A percentile compares a stretch with the other conserved stretches of the same genome.
phyloP scores from a whole-genome alignment of 176 grass and related monocot genomes.

The Triticum dicoccoides region DNA sequence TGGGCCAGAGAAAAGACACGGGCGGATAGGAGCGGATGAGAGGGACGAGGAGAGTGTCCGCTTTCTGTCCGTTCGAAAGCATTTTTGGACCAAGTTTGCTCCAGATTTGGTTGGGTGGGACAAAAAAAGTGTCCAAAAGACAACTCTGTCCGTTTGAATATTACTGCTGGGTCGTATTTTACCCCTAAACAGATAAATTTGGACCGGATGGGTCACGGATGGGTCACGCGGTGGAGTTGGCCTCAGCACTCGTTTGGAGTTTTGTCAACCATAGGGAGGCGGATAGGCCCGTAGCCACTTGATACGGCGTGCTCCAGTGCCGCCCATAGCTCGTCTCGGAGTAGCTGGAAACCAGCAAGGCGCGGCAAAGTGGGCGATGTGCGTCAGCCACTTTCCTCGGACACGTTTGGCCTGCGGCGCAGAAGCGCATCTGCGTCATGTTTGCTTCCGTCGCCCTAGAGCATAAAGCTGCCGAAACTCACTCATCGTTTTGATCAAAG shows the following conservation, averaged over 20 bases:
- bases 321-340: neutral
- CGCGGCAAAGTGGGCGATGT: neutral
- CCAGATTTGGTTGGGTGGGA: too few species aligned
- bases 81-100: too few species aligned
- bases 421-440: neutral
- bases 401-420: neutral
- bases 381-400: slow-evolving; percentile 23
- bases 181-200: too few species aligned
- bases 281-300: neutral
- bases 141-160: too few species aligned
- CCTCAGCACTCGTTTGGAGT: neutral
- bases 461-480: neutral
- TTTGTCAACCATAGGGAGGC: neutral
- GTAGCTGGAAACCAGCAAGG: slow-evolving; percentile 20
- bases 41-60: too few species aligned
- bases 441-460: neutral
- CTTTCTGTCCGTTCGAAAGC: too few species aligned
- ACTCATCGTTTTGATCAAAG: neutral
- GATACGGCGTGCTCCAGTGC: neutral
- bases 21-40: too few species aligned
- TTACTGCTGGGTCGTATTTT: too few species aligned
- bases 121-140: too few species aligned
- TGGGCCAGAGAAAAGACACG: too few species aligned
- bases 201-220: too few species aligned
- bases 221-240: too few species aligned